phyloP scores from a whole-genome alignment of 352 stramenopile species.

The Globisporangium emineosum region DNA sequence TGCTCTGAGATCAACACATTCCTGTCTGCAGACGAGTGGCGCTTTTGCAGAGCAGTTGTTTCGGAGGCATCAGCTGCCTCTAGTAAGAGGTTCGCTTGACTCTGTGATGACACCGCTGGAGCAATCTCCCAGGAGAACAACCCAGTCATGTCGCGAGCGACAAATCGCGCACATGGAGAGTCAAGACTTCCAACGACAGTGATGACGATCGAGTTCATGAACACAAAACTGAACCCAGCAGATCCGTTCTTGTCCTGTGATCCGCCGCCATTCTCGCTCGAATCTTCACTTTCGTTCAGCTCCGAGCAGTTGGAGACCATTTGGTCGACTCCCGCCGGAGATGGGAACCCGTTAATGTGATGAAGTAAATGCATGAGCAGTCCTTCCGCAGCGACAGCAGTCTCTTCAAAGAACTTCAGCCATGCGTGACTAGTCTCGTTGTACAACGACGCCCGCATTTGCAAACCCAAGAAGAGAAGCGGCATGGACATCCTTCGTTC shows the following conservation, averaged over 20 bases:
- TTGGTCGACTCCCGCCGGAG: slow-evolving; percentile 77
- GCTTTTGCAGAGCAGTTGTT: not conserved
- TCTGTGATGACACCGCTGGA: slow-evolving; percentile 22
- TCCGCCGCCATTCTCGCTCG: slow-evolving; percentile 19
- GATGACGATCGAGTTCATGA: slow-evolving; percentile 87
- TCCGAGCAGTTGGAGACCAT: slow-evolving; percentile 82
- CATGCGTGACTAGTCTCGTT: slow-evolving; percentile 65
- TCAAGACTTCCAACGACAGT: slow-evolving; percentile 80
- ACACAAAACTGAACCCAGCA: slow-evolving; percentile 77
- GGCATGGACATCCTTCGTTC: slow-evolving; percentile 78
- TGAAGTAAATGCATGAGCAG: slow-evolving; percentile 85
- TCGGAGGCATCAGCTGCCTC: not conserved
- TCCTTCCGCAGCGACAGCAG: slow-evolving; percentile 72
- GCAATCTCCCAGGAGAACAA: slow-evolving; percentile 85
- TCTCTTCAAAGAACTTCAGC: slow-evolving; percentile 86
- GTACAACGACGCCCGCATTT: slow-evolving; percentile 81
- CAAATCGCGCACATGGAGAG: slow-evolving; percentile 68
- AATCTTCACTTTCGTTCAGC: slow-evolving; percentile 43
- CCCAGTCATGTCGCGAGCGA: slow-evolving; percentile 83
- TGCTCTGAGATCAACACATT: slow-evolving; percentile 18
- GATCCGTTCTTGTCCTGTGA: slow-evolving; percentile 24
- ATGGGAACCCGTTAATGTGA: slow-evolving; percentile 84
- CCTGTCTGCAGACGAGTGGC: not conserved
- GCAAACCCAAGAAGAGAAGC: slow-evolving; percentile 77
- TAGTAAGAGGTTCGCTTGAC: not conserved